Evolutionary conservation across 305 asterid species (phyloP).

Genomic region (Fraxinus angustifolia): DNA sequence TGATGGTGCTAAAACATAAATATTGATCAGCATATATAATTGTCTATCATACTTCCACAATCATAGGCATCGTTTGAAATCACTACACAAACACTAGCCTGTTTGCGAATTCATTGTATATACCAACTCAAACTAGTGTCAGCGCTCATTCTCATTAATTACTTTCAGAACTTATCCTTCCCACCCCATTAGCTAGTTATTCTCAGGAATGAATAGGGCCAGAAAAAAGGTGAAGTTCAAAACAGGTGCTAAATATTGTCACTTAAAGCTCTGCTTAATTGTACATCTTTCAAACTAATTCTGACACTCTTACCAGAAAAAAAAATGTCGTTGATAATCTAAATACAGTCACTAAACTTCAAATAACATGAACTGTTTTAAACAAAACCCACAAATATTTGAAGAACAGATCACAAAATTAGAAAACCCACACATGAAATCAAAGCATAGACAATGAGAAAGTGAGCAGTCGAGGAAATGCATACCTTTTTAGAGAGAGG

Average conservation of each 20-base stretch:
- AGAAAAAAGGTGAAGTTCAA: background rate
- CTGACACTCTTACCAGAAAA: background rate
- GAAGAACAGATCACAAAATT: slow-evolving; percentile 9
- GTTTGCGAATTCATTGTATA: background rate
- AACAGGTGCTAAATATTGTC: background rate
- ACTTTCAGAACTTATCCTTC: background rate
- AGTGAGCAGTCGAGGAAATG: slow-evolving; percentile 3
- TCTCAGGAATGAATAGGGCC: background rate
- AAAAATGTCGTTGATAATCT: background rate
- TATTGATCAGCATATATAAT: background rate
- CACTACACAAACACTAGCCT: background rate
- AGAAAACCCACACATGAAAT: background rate
- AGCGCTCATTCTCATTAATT: background rate
- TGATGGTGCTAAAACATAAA: background rate
- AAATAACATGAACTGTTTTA: background rate
- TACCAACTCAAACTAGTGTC: background rate
- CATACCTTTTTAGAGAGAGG: slow-evolving; percentile 15
- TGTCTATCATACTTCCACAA: background rate
- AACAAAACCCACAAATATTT: slow-evolving; percentile 5
- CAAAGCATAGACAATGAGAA: slow-evolving; percentile 3
- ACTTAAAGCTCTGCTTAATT: background rate
- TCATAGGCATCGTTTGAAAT: background rate
- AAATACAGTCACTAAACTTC: background rate
- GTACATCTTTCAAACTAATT: background rate
- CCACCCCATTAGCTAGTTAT: background rate